Percentiles rank a stretch among this genome's conserved stretches.
Conservation (phyloP, 2,329 filamentous ascomycete genomes). For the Hypoxylon sp. region DNA sequence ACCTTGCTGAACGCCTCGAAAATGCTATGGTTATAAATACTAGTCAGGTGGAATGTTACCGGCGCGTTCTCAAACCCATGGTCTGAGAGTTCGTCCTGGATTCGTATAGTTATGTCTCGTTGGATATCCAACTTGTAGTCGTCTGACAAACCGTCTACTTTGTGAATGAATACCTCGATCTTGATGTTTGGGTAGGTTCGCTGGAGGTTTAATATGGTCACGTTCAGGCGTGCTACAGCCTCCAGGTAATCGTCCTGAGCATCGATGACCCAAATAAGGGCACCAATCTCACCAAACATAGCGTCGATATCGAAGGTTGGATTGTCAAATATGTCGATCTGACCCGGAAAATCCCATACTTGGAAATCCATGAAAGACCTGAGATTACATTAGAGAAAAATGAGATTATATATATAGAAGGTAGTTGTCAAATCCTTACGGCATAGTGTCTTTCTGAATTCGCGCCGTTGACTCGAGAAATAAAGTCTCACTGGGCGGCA, state of each 20-base stretch:
- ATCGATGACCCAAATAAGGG: conserved; percentile 98
- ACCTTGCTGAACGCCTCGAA: conserved; percentile 99
- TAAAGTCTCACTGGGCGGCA: conserved; percentile 94
- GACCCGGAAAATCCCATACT: conserved; percentile 96
- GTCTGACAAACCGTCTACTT: conserved; percentile 96
- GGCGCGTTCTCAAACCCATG: conserved; percentile 93
- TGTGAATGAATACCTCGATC: conserved; percentile 99
- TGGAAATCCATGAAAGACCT: conserved; percentile 99
- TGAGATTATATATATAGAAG: background rate
- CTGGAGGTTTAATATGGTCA: conserved; percentile 90
- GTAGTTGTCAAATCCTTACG: conserved; percentile 72
- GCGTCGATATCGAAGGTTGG: conserved; percentile 91
- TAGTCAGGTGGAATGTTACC: conserved; percentile 95
- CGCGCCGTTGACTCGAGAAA: conserved; percentile 95
- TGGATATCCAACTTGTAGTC: conserved; percentile 97
- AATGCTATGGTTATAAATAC: conserved; percentile 98
- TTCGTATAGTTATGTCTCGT: conserved; percentile 95
- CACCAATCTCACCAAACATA: conserved; percentile 94
- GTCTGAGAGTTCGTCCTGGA: conserved; percentile 95
- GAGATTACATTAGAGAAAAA: conserved; percentile 41
- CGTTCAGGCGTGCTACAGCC: conserved; percentile 87
- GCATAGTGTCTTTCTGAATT: conserved; percentile 95
- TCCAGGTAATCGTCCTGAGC: conserved; percentile 98
- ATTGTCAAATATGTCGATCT: conserved; percentile 90
- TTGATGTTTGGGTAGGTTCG: conserved; percentile 93